Base-by-base conservation (phyloP, 1,284 basidiomycete species). In the Austroboletus rostrupii region DNA sequence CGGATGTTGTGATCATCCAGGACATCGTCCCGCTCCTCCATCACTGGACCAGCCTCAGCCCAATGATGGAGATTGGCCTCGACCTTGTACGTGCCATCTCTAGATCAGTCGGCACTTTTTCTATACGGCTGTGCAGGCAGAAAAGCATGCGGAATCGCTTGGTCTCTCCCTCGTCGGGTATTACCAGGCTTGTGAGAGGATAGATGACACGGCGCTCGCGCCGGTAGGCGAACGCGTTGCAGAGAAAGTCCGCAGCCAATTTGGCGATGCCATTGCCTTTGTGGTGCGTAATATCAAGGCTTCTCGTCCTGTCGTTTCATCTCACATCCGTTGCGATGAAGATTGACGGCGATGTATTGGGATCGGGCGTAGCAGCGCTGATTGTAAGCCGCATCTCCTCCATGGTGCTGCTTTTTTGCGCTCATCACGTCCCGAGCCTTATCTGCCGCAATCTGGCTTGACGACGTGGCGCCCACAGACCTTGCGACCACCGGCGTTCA, bases 1-100 rank as follows among this genome's bases (percentile, higher is more conserved):
- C 59, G 41, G 64, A 44, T 50, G 60, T 62, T 3, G 73, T 85
- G 32, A 64, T 66, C 50, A 74, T 85, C 44, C 68, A 73, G 44
- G 87, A 90, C 60, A 75, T 80, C 5, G 72, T 90, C 32, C 87
- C 87, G n/a, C 71, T 90, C 31, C 73, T 88, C 44, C 88, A 90
- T 62, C 81, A 87, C 60, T 90, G 86, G 87, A 87, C 86, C 11
- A 83, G 76, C 56, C 70, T 90, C 47, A 85, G 82, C 53, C 83
- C 85, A 3, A 86, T 85, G 80, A 87, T 87, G 82, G 86, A 89
- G 61, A 81, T 87, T 53, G 87, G 85, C 13, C 72, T 90, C 43
- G 83, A 85, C 57, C 67, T 90, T 58, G 87, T 87, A 58, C 61
- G 79, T 70, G 36, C 3, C 33, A 14, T 42, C 29, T 21, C 38